A percentile compares a stretch with the other conserved stretches of the same genome.
Conservation (phyloP, 202 grass and related monocot species). For the Eragrostis tef region DNA sequence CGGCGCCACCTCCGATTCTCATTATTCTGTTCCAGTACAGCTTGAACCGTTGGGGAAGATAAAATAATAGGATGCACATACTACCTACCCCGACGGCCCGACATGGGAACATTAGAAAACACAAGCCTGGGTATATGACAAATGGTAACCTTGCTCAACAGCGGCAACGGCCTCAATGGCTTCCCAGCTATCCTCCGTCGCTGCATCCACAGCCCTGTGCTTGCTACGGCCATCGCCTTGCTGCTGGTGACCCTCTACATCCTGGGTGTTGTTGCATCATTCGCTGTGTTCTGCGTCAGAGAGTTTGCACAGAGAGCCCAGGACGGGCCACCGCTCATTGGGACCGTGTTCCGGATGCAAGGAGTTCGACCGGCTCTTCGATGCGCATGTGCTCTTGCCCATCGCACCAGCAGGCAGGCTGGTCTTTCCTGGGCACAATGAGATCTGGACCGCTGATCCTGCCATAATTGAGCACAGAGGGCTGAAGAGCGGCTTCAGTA, state of each 20-base stretch:
- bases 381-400: slow-evolving; percentile 50
- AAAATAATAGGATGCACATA: too few species aligned
- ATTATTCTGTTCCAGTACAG: too few species aligned
- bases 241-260: slow-evolving; percentile 46
- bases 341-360: slow-evolving; percentile 53
- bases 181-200: slow-evolving; percentile 26
- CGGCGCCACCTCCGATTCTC: too few species aligned
- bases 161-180: too few species aligned
- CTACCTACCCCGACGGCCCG: too few species aligned
- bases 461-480: slow-evolving; percentile 63
- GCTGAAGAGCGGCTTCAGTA: slow-evolving; percentile 77
- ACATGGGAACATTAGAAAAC: too few species aligned
- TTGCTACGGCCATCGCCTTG: slow-evolving; percentile 24
- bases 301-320: slow-evolving; percentile 26
- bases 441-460: slow-evolving; percentile 62
- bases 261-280: slow-evolving; percentile 34
- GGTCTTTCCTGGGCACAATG: slow-evolving; percentile 49
- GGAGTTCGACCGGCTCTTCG: slow-evolving; percentile 53
- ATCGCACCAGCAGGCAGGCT: slow-evolving; percentile 60
- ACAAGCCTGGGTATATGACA: too few species aligned
- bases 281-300: slow-evolving; percentile 39
- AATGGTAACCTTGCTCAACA: too few species aligned
- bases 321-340: slow-evolving; percentile 53
- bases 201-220: slow-evolving; percentile 11
- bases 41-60: too few species aligned